Evolutionary conservation across 768 basidiomycete species (phyloP), one percentile per base, ranked within the genome.

Genomic region (Wakefieldia striispora): DNA sequence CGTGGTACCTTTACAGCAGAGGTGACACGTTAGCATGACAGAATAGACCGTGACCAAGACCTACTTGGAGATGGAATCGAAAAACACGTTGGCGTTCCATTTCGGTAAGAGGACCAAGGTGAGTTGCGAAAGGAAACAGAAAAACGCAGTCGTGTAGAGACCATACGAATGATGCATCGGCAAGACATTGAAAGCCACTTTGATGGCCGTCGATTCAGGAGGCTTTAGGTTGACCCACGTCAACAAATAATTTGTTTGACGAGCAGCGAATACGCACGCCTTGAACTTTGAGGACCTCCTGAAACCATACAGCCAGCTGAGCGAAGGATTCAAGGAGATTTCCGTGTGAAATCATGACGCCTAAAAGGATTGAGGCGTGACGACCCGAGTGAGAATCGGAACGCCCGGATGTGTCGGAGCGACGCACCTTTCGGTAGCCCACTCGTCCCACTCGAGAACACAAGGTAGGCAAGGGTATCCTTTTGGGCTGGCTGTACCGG

Each of bases 361-460:
- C 86, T 88, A 38, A 35, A 19, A 23, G 38, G 23, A 23, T 40
- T 23, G 17, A 4, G 8, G n/a, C 34, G 26, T 20, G 14, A 13
- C n/a, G 5, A 12, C 5, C n/a, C n/a, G n/a, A n/a, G 24, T 24
- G 24, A 24, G 26, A 7, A 6, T 26, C 26, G 26, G 26, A 8
- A 26, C 26, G 8, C 8, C 26, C 26, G 8, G 4, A 6, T 23
- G 23, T 23, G 23, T 23, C 6, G 23, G 23, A 23, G 16, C 5
- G 6, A 53, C 61, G 11, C 23, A 81, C 86, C 86, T 77, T 90
- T 89, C 0, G 88, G 86, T 5, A 82, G 68, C 0, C 88, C 88
- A 51, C 77, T 88, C 0, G 88, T 90, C 20, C 88, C 88, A 56
- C 88, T 89, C 0, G 88, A 90, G 61, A 87, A 88, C 0, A 84